Base-by-base conservation (phyloP, 495 filamentous ascomycete species). In the Lasiosphaeriaceae sp. region DNA sequence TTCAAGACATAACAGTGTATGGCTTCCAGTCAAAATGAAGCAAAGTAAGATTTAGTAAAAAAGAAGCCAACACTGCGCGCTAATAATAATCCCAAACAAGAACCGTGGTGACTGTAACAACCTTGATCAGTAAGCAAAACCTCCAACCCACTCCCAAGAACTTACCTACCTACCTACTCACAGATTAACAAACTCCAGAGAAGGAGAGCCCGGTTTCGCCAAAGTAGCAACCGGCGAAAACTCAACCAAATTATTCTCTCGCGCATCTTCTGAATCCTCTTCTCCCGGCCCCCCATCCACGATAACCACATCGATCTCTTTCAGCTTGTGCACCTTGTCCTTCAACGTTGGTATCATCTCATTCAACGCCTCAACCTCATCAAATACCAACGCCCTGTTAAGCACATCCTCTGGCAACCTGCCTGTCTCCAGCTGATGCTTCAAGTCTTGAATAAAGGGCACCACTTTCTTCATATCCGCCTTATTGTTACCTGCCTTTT, bases 391-490 rank as follows among this genome's bases (percentile, higher is more conserved):
- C 66, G 88, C 87, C 55, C 90, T 75, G 16, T 90, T 82, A 63
- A 96, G 86, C 41, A 96, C 76, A 22, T 80, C 72, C 7, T 78
- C 72, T 48, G 78, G 80, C 9, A 14, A 37, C 14, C 9, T 9
- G 16, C 63, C 65, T 45, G 49, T 24, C 14, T 86, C 69, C 16
- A 96, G 43, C n/a, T 21, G 11, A 21, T 21, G 43, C 20, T 46
- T 96, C 47, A 97, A 71, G 1, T 64, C 71, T 70, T 96, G 90
- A 3, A 96, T 81, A 64, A 96, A 97, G 2, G 92, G 91, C 92
- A 96, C 96, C 19, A 88, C 90, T 70, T 90, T 89, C 81, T 96
- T 96, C 80, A 86, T 88, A 68, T 96, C 92, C 23, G 59, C 65
- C 73, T 90, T 89, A 61, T 81, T 80, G 17, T 90, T 77, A n/a